Percentiles rank a stretch among this genome's conserved stretches.
Evolutionary conservation across 192 early-diverging fungal species (phyloP).

Genomic region (Gonapodya prolifera): DNA sequence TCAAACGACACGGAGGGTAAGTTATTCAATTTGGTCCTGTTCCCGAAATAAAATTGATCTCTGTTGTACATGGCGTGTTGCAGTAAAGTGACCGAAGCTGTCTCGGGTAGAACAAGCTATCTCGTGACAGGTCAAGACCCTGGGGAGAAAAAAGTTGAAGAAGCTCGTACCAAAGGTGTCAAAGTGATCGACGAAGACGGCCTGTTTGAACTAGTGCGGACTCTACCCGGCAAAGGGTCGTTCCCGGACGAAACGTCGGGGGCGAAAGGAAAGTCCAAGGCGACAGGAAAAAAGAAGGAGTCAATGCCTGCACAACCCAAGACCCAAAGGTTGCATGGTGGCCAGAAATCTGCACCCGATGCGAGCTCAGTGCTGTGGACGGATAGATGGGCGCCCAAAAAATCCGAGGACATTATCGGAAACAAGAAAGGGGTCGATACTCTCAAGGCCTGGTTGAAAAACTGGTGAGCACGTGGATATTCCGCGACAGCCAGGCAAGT

Average conservation of each 20-base stretch:
- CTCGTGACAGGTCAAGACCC: conserved; percentile 78
- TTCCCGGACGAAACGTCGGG: background rate
- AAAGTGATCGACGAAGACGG: conserved; percentile 72
- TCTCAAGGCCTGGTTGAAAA: conserved; percentile 59
- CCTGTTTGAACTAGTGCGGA: conserved; percentile 66
- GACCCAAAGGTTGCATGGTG: background rate
- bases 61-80: background rate
- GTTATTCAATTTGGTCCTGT: background rate
- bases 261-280: background rate
- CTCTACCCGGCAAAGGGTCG: conserved; percentile 14
- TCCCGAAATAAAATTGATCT: background rate
- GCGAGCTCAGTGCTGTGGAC: conserved; percentile 57
- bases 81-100: conserved; percentile 57
- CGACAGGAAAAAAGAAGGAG: background rate
- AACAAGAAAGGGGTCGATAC: conserved; percentile 60
- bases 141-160: conserved; percentile 70
- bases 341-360: background rate
- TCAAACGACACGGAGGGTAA: conserved; percentile 79
- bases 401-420: conserved; percentile 71
- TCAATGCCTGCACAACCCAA: background rate
- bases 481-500: background rate
- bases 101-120: conserved; percentile 74
- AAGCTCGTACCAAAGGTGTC: conserved; percentile 54
- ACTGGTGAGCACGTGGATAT: conserved; percentile 40
- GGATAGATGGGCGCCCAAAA: conserved; percentile 81